Base-by-base conservation (phyloP, 495 filamentous ascomycete species). In the Chaetomidium leptoderma region DNA sequence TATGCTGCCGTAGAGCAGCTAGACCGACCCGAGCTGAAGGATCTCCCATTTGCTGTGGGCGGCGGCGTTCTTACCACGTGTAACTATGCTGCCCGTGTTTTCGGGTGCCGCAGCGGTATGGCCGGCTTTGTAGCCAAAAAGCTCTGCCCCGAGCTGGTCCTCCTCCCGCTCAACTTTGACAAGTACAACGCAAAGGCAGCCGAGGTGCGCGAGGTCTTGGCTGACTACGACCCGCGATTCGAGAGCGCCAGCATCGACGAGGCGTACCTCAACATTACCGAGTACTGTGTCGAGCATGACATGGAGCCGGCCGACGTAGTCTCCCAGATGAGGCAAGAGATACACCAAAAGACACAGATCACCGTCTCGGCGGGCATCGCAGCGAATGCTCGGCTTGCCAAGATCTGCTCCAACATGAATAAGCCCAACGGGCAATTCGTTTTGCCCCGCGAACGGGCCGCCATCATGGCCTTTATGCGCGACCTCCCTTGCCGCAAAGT, bases 301-400 rank as follows among this genome's bases (percentile, higher is more conserved):
- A 76, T 92, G 64, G 72, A 71, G 4, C 86, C 92, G 0, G 88
- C 86, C 53, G 85, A 89, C 21, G 86, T 77, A 1, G 89, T 96
- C 6, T 71, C 81, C 24, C 82, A 88, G 60, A 83, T 97, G 75
- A 84, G 93, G 4, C 76, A 76, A 1, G 83, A 93, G 64, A 83
- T 99, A 5, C 75, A 87, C 35, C 83, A 90, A 57, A 84, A 83
- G 59, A 87, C 90, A 0, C 84, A 86, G 35, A 86, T 99, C 44
- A 96, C 91, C 17, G 84, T 99, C 16, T 97, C 92, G 11, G 93
- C 95, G 0, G 93, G 93, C 9, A 96, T 99, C 55, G 95, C 89
- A 0, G 85, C 90, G 3, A 99, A 97, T 70, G 85, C 91, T 2
- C 92, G 89, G 64, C 76, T 99, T 6, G 92, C 95, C 19, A 99